Evolutionary conservation across 1,284 basidiomycete genomes (phyloP), one percentile per base, ranked within the genome.

Genomic region (Agroathelia rolfsii): DNA sequence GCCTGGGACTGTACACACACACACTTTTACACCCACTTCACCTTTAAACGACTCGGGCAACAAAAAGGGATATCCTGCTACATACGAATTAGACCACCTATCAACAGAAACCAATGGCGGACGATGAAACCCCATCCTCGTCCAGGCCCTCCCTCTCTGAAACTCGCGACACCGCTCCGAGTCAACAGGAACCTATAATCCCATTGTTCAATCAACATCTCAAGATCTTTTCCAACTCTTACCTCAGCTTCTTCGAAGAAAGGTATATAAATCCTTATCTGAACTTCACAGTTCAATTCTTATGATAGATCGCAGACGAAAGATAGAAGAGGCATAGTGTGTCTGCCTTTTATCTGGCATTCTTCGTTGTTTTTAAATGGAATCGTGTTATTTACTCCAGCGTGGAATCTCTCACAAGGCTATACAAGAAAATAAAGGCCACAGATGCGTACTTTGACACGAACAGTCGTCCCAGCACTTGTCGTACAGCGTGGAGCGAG

Each of bases 171-270:
- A 26, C 66, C 74, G 1, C 58, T n/a, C n/a, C n/a, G n/a, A n/a
- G n/a, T n/a, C n/a, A n/a, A n/a, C n/a, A n/a, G n/a, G n/a, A n/a
- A n/a, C n/a, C n/a, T n/a, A n/a, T n/a, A n/a, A n/a, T n/a, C n/a
- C n/a, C n/a, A n/a, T n/a, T 76, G 32, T 87, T 85, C 48, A 83
- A 87, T 35, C 53, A 65, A 23, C 76, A 87, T 44, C 70, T 87
- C 23, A 72, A 62, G 40, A 63, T 75, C 40, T 52, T 87, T 30
- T 64, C 71, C 19, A 82, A 87, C 44, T 81, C 79, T 6, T 87
- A 87, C 52, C 67, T 90, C 42, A 62, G 50, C 41, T 90, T 90
- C 64, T 90, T 90, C 57, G 70, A 75, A 52, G 88, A 92, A 62
- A 68, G 87, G 86, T 84, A 47, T 46, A 73, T 53, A 28, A 38